Evolutionary conservation across 2,329 filamentous ascomycete genomes (phyloP), one percentile per base, ranked within the genome.

Genomic region (Macrophomina pseudophaseolina): DNA sequence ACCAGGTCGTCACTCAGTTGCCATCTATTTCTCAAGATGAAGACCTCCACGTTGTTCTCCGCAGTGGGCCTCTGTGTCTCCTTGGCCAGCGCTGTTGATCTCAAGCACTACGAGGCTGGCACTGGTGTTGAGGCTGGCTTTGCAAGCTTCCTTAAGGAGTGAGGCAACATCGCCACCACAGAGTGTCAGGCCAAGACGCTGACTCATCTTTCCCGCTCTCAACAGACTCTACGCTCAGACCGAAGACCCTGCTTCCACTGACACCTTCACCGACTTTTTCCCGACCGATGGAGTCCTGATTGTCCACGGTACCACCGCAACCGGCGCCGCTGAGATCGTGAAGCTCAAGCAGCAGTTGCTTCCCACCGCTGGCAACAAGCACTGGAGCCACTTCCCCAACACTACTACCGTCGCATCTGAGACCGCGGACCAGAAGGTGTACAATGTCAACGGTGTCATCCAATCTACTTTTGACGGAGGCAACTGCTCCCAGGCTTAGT

Each of bases 241-340:
- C 6, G 46, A 49, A 12, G 23, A 23, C 1, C 46, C 46, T 18
- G 16, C 6, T 23, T 49, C 46, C 5, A 49, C 46, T 6, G 46
- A 49, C n/a, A 49, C 46, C 5, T 49, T 49, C 46, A 49, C 46
- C 46, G 46, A 49, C 46, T 49, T 49, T 16, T 49, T 49, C 46
- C 6, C 23, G 6, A 18, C 46, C 46, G 46, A 49, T 16, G 46
- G 46, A 5, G 16, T 16, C 18, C 46, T 49, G 23, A 49, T 49
- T 6, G 46, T 49, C 7, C n/a, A 5, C 6, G 46, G 46, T 18
- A 49, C 46, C n/a, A 28, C 23, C n/a, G 46, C 46, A 4, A 49
- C 46, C 5, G 46, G 46, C 5, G 23, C n/a, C 28, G n/a, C n/a
- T 4, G 8, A 49, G 46, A 49, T 49, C n/a, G 18, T 49, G 8